Conservation (phyloP, 306 rosid genomes). For the Cucurbita argyrosperma region DNA sequence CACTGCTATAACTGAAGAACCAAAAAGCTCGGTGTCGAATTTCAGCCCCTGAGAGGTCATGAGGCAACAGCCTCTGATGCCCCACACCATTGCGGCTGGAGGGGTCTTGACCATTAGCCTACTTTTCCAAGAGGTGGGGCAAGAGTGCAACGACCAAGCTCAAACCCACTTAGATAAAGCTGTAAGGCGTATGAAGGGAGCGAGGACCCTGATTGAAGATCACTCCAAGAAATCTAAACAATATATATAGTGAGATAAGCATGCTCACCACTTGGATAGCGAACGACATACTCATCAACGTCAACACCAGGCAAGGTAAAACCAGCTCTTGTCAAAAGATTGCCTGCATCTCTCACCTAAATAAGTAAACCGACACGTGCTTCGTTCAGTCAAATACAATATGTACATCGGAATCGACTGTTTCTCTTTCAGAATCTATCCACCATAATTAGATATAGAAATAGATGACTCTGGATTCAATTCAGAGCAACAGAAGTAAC, state of each 20-base stretch:
- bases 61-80: not conserved
- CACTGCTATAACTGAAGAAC: not conserved
- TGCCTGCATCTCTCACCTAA: constrained; percentile 96
- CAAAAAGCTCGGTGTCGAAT: not conserved
- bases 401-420: not conserved
- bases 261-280: constrained; percentile 72
- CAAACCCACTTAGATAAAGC: no score
- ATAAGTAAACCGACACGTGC: not conserved
- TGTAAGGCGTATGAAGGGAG: no score
- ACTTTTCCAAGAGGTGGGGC: no score
- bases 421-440: not conserved
- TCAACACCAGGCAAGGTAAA: constrained; percentile 88
- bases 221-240: not conserved
- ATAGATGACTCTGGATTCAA: not conserved
- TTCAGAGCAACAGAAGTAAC: not conserved
- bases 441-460: not conserved
- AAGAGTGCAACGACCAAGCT: no score
- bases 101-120: no score
- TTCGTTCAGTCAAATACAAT: not conserved
- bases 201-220: no score
- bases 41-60: not conserved
- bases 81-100: no score
- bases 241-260: not conserved
- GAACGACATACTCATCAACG: constrained; percentile 71
- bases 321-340: constrained; percentile 94